These are phyloP conservation scores for Erythrobasidium hasegawianum DNA, from an alignment of 1,284 basidiomycete genomes.

Conservation along the genomic window DNA sequence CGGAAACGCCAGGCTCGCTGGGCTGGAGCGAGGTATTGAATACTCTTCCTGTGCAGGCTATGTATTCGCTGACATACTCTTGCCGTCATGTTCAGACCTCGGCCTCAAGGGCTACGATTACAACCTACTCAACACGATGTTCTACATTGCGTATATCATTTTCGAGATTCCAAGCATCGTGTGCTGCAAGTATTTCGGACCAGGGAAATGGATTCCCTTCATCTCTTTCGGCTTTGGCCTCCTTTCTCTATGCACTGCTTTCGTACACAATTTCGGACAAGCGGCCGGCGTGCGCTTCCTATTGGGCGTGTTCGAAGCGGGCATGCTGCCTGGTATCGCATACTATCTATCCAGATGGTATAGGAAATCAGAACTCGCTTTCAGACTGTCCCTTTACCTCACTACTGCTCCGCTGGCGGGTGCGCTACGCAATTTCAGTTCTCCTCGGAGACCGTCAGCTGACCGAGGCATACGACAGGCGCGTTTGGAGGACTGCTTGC, in stretches of 20 bases:
- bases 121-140: slow-evolving; percentile 43
- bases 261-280: slow-evolving; percentile 4
- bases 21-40: slow-evolving; percentile 52
- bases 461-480: too few relatives aligned
- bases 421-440: too few relatives aligned
- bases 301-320: slow-evolving; percentile 29
- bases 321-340: slow-evolving; percentile 44
- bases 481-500: slow-evolving; percentile 47
- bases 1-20: slow-evolving; percentile 60
- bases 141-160: slow-evolving; percentile 57
- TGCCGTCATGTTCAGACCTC: too few relatives aligned
- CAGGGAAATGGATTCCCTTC: slow-evolving; percentile 47
- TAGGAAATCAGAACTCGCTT: slow-evolving; percentile 46
- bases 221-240: slow-evolving; percentile 42
- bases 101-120: slow-evolving; percentile 55
- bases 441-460: too few relatives aligned
- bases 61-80: too few relatives aligned
- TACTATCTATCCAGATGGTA: slow-evolving; percentile 49
- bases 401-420: slow-evolving; percentile 42
- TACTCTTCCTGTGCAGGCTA: too few relatives aligned
- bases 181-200: slow-evolving; percentile 57
- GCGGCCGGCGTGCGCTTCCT: slow-evolving; percentile 6
- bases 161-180: slow-evolving; percentile 51
- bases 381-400: slow-evolving; percentile 43
- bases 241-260: slow-evolving; percentile 37